Conservation (phyloP, 495 filamentous ascomycete genomes). For the Penicillium pulvis region DNA sequence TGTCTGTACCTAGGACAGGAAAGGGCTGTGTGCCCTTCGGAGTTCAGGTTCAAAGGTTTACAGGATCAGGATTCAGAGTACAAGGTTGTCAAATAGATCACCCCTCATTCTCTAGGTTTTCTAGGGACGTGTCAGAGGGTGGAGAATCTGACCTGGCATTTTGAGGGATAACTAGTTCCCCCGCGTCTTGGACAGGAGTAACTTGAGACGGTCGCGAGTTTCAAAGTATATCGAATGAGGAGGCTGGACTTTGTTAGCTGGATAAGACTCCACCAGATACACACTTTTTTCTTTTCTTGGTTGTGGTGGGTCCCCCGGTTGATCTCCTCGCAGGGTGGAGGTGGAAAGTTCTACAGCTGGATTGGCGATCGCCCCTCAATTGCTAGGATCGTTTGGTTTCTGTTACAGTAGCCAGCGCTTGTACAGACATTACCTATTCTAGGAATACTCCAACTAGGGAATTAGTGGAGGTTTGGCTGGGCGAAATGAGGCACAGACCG, state of each 20-base stretch:
- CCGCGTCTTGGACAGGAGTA: slow-evolving; percentile 24
- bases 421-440: not conserved
- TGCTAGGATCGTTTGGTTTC: not conserved
- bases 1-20: too few relatives aligned
- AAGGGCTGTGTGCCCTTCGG: not conserved
- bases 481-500: too few relatives aligned
- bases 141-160: slow-evolving; percentile 22
- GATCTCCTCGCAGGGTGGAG: slow-evolving; percentile 15
- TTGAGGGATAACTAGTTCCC: slow-evolving; percentile 10
- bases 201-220: slow-evolving; percentile 32
- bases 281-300: slow-evolving; percentile 2
- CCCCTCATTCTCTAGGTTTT: slow-evolving; percentile 5
- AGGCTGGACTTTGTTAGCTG: slow-evolving; percentile 8
- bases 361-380: slow-evolving; percentile 12
- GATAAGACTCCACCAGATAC: not conserved
- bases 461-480: not conserved
- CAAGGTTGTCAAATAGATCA: not conserved
- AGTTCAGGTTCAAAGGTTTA: not conserved
- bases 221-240: slow-evolving; percentile 18
- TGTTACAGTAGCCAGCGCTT: not conserved
- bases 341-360: not conserved
- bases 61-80: not conserved
- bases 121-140: slow-evolving; percentile 11
- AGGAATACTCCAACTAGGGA: not conserved
- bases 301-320: slow-evolving; percentile 14